A percentile compares a stretch with the other conserved stretches of the same genome.
Conservation (phyloP, 2,329 filamentous ascomycete genomes). For the Alternaria ventricosa region DNA sequence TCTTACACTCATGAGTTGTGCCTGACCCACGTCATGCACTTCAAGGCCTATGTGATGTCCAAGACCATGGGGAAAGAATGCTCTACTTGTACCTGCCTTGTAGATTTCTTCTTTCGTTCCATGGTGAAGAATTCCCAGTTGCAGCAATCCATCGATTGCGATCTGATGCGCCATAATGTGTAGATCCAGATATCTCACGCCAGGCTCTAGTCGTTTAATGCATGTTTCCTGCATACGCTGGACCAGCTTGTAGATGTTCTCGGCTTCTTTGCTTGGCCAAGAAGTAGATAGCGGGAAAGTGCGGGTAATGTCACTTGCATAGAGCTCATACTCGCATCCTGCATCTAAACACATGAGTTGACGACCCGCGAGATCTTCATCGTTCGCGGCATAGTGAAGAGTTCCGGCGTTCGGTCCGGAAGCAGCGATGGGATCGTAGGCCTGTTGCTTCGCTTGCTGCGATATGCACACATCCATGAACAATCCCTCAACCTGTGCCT, state of each 20-base stretch:
- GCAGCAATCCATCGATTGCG: constrained; percentile 72
- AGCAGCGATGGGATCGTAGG: constrained; percentile 89
- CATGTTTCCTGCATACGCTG: constrained; percentile 80
- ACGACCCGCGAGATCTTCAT: constrained; percentile 71
- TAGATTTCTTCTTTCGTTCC: constrained; percentile 74
- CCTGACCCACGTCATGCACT: constrained; percentile 72
- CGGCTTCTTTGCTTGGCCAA: constrained; percentile 71
- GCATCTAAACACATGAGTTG: constrained; percentile 86
- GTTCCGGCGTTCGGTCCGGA: constrained; percentile 82
- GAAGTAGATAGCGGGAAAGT: constrained; percentile 79
- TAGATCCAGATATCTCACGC: constrained; percentile 72
- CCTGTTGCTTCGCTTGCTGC: constrained; percentile 75
- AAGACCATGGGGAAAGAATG: constrained; percentile 90
- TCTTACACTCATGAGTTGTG: constrained; percentile 42
- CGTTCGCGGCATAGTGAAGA: constrained; percentile 85
- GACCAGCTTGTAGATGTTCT: constrained; percentile 78
- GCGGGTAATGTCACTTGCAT: constrained; percentile 88
- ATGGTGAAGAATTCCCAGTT: constrained; percentile 74
- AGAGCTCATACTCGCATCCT: constrained; percentile 82
- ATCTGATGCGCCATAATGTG: constrained; percentile 76
- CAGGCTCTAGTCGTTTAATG: constrained; percentile 72
- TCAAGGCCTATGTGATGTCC: constrained; percentile 94
- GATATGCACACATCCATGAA: constrained; percentile 77
- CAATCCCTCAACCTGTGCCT: constrained; percentile 81
- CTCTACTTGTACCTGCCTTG: constrained; percentile 77